These are phyloP conservation scores for Rhamnella rubrinervis DNA, from an alignment of 331 rosid species.

Conservation along the genomic window DNA sequence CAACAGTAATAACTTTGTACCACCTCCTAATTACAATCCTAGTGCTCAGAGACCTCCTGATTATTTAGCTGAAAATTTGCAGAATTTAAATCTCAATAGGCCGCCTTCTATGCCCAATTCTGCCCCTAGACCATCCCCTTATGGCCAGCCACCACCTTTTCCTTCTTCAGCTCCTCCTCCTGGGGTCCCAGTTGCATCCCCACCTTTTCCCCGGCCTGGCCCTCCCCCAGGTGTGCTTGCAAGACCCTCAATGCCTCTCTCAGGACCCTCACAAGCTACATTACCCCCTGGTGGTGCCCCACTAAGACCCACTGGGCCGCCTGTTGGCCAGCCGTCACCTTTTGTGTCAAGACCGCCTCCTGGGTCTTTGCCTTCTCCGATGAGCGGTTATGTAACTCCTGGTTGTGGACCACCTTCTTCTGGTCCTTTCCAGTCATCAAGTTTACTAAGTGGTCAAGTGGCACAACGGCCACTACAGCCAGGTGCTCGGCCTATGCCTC, in stretches of 20 bases:
- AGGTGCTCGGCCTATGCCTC: conserved; percentile 50
- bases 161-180: conserved; percentile 45
- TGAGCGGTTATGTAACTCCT: conserved; percentile 40
- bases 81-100: conserved; percentile 72
- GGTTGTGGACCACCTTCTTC: conserved; percentile 44
- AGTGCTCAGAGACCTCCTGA: conserved; percentile 49
- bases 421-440: conserved; percentile 39
- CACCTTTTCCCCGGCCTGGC: conserved; percentile 64
- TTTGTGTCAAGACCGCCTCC: conserved; percentile 68
- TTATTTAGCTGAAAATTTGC: conserved; percentile 51
- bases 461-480: conserved; percentile 26
- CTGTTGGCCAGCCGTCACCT: conserved; percentile 59
- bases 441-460: conserved; percentile 37
- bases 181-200: conserved; percentile 45
- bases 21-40: conserved; percentile 58
- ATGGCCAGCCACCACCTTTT: conserved; percentile 65
- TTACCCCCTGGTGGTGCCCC: conserved; percentile 47
- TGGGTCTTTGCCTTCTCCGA: conserved; percentile 30
- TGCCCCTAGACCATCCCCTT: conserved; percentile 69
- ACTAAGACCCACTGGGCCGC: conserved; percentile 65
- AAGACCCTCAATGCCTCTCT: conserved; percentile 50
- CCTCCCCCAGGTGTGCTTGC: conserved; percentile 51
- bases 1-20: conserved; percentile 42
- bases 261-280: conserved; percentile 49
- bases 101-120: conserved; percentile 63